Evolutionary conservation across 2,329 filamentous ascomycete genomes (phyloP).

Genomic region (Pseudocercospora pini-densiflorae): DNA sequence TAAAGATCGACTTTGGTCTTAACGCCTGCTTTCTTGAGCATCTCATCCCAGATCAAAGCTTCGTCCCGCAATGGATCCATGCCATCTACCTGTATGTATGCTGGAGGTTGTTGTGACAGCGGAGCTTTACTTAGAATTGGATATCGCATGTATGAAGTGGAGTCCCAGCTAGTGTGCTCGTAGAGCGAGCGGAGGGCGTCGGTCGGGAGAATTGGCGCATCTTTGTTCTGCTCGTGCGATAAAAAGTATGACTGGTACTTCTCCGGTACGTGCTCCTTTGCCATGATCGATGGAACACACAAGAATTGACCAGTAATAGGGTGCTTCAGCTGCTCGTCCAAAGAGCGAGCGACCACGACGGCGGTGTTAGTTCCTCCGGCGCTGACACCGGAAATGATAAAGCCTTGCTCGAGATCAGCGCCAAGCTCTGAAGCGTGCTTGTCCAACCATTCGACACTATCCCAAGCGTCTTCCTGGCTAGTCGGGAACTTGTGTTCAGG

Average conservation of each 20-base stretch:
- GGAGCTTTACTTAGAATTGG: slow-evolving; percentile 11
- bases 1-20: slow-evolving; percentile 47
- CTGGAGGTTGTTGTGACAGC: slow-evolving; percentile 40
- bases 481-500: slow-evolving; percentile 54
- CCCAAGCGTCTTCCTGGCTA: slow-evolving; percentile 50
- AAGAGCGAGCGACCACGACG: slow-evolving; percentile 45
- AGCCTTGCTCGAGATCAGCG: slow-evolving; percentile 48
- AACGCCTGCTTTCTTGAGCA: slow-evolving; percentile 49
- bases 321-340: slow-evolving; percentile 47
- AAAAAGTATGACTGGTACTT: slow-evolving; percentile 45
- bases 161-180: slow-evolving; percentile 12
- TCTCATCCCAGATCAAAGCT: slow-evolving; percentile 55
- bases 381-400: slow-evolving; percentile 53
- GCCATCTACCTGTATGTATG: slow-evolving; percentile 57
- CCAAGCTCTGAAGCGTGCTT: slow-evolving; percentile 40
- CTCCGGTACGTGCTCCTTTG: slow-evolving; percentile 40
- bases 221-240: slow-evolving; percentile 30
- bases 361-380: slow-evolving; percentile 49
- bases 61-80: slow-evolving; percentile 58
- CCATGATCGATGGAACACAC: slow-evolving; percentile 50
- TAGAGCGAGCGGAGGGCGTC: background rate
- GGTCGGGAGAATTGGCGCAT: slow-evolving; percentile 8
- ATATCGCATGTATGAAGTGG: slow-evolving; percentile 8
- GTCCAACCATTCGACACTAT: slow-evolving; percentile 43
- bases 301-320: slow-evolving; percentile 47